Base-by-base conservation (phyloP, 2,329 filamentous ascomycete species). In the Sclerotinia spermophila region DNA sequence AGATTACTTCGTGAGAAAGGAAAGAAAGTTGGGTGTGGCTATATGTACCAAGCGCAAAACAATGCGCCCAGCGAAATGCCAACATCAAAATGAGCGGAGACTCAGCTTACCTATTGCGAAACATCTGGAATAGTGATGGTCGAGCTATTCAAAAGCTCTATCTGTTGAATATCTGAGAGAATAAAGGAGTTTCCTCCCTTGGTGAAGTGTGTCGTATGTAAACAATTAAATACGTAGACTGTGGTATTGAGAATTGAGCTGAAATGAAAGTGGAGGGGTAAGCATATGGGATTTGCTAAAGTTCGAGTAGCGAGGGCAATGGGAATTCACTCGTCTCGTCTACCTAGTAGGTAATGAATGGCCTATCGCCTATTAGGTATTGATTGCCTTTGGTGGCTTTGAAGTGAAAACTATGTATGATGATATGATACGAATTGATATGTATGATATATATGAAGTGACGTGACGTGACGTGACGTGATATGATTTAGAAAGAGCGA, bases 61-160 rank as follows among this genome's bases (percentile, higher is more conserved):
- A 35, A 48, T 65, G 59, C 67, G 59, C 67, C 48, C 15, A 45
- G 7, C 59, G 48, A n/a, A 42, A 35, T 15, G n/a, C 13, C 30
- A 44, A 27, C 17, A 60, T 10, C 24, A 15, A 44, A 33, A 38
- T 7, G 42, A 48, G 15, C 35, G 19, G 11, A 51, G 27, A 48
- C n/a, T 21, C n/a, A 51, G 15, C 77, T 77, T 77, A 79, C 79
- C 79, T 75, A 74, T 80, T 80, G 76, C 78, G 76, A 79, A 80
- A 80, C 79, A 80, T 80, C 73, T 76, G 73, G 75, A 74, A 48
- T 65, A 67, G 58, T 40, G 70, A 66, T 69, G 64, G 70, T 71
- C 73, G 72, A 73, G 33, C 71, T 68, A 30, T 40, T 58, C 59
- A 71, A 64, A 64, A 75, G 74, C 72, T 75, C 70, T 72, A 30